phyloP scores from a whole-genome alignment of 352 stramenopile genomes.

The Globisporangium sylvaticum region DNA sequence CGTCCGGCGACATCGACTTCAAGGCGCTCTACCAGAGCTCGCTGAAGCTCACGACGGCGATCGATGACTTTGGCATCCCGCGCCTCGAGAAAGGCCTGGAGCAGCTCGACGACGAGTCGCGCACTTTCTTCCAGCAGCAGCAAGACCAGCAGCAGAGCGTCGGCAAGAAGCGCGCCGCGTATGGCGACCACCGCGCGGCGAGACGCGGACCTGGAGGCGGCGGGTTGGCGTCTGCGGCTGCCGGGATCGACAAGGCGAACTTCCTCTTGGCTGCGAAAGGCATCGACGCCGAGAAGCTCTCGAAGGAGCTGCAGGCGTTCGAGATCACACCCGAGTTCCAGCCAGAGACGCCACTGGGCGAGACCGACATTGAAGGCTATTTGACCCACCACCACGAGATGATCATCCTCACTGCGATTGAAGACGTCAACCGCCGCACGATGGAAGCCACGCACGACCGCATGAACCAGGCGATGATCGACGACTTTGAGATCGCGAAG shows the following conservation, averaged over 20 bases:
- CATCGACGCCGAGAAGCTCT: slow-evolving; percentile 87
- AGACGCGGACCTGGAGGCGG: slow-evolving; percentile 17
- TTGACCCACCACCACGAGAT: slow-evolving; percentile 90
- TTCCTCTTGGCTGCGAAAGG: slow-evolving; percentile 81
- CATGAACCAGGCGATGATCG: slow-evolving; percentile 85
- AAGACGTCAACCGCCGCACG: slow-evolving; percentile 79
- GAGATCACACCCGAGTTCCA: slow-evolving; percentile 75
- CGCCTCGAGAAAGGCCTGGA: slow-evolving; percentile 76
- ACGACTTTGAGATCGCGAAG: slow-evolving; percentile 81
- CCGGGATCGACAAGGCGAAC: slow-evolving; percentile 64
- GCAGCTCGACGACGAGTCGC: slow-evolving; percentile 73
- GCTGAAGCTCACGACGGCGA: slow-evolving; percentile 77
- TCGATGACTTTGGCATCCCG: slow-evolving; percentile 71
- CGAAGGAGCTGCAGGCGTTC: slow-evolving; percentile 75
- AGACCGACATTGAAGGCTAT: slow-evolving; percentile 86
- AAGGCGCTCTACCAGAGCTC: slow-evolving; percentile 85
- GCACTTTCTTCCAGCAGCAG: slow-evolving; percentile 38
- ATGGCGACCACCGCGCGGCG: slow-evolving; percentile 11
- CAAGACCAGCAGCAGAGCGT: slow-evolving; percentile 11
- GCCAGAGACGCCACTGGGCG: slow-evolving; percentile 73
- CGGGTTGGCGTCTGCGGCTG: slow-evolving; percentile 17
- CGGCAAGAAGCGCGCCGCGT: slow-evolving; percentile 49
- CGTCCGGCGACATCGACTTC: slow-evolving; percentile 63
- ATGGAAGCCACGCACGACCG: slow-evolving; percentile 77
- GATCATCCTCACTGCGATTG: slow-evolving; percentile 88